Evolutionary conservation across 2,329 filamentous ascomycete species (phyloP).

Genomic region (Monosporascus ibericus): DNA sequence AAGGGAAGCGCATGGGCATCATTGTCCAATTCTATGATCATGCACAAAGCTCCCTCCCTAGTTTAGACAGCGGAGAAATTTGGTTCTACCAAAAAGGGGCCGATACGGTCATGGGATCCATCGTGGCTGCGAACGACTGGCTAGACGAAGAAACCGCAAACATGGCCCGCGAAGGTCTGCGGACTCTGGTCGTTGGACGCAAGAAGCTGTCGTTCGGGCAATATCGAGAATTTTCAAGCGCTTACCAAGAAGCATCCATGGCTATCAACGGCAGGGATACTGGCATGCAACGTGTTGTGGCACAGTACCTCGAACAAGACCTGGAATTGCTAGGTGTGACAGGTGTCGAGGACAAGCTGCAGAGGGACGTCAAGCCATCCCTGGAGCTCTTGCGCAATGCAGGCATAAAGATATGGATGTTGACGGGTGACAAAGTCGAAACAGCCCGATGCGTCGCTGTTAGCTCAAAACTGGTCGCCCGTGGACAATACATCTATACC

Average conservation of each 20-base stretch:
- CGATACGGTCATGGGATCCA: slow-evolving; percentile 95
- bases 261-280: slow-evolving; percentile 73
- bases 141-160: slow-evolving; percentile 98
- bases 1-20: slow-evolving; percentile 97
- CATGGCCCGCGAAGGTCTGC: slow-evolving; percentile 93
- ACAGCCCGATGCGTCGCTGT: slow-evolving; percentile 95
- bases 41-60: slow-evolving; percentile 39
- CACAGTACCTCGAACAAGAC: slow-evolving; percentile 76
- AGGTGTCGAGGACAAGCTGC: slow-evolving; percentile 94
- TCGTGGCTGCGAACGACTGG: slow-evolving; percentile 96
- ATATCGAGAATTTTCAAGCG: slow-evolving; percentile 72
- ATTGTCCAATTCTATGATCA: slow-evolving; percentile 77
- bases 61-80: slow-evolving; percentile 65
- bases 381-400: slow-evolving; percentile 93
- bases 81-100: slow-evolving; percentile 99
- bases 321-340: slow-evolving; percentile 95
- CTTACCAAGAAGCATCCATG: slow-evolving; percentile 74
- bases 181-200: slow-evolving; percentile 91
- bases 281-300: slow-evolving; percentile 74
- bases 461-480: slow-evolving; percentile 85
- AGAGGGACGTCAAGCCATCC: slow-evolving; percentile 91
- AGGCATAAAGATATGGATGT: slow-evolving; percentile 99
- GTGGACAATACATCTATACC: slow-evolving; percentile 94
- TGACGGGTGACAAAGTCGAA: slow-evolving; percentile 97
- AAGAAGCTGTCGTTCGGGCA: slow-evolving; percentile 74